Percentiles rank a stretch among this genome's conserved stretches.
phyloP scores from a whole-genome alignment of 805 yeast species.

The Yamadazyma nakazawae region DNA sequence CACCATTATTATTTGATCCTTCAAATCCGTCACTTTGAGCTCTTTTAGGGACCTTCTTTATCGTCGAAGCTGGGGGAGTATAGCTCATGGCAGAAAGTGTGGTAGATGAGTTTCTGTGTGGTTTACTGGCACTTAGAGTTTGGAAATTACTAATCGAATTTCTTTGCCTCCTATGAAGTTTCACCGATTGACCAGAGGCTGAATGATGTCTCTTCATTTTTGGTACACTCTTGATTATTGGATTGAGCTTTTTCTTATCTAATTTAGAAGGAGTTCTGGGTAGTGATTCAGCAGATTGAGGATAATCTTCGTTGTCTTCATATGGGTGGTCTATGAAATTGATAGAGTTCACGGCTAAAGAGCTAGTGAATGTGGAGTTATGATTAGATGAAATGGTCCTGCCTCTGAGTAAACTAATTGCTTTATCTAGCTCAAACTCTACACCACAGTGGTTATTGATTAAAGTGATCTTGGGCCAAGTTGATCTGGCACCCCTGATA shows the following conservation, averaged over 20 bases:
- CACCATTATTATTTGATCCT: constrained; percentile 9
- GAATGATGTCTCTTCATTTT: constrained; percentile 27
- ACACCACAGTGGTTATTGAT: constrained; percentile 87
- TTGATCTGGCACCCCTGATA: constrained; percentile 81
- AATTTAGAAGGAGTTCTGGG: constrained; percentile 9
- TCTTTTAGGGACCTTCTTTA: not conserved
- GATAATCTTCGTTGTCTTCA: not conserved
- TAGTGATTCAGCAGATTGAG: not conserved
- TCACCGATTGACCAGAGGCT: constrained; percentile 1
- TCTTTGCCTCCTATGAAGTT: constrained; percentile 9
- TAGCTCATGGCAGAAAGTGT: constrained; percentile 13
- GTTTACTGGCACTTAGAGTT: not conserved
- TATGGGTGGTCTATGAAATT: not conserved
- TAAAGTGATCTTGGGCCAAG: constrained; percentile 89
- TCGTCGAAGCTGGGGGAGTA: constrained; percentile 2
- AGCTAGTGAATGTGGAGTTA: constrained; percentile 11
- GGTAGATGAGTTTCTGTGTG: constrained; percentile 11
- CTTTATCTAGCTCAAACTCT: constrained; percentile 81
- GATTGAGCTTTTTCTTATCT: constrained; percentile 6
- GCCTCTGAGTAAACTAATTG: constrained; percentile 66
- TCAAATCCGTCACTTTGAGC: constrained; percentile 4
- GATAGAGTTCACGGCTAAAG: constrained; percentile 11
- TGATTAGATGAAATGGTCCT: constrained; percentile 44
- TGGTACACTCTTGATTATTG: constrained; percentile 15
- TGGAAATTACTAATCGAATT: constrained; percentile 15